Conservation (phyloP, 1,284 basidiomycete genomes). For the Bjerkandera adusta region DNA sequence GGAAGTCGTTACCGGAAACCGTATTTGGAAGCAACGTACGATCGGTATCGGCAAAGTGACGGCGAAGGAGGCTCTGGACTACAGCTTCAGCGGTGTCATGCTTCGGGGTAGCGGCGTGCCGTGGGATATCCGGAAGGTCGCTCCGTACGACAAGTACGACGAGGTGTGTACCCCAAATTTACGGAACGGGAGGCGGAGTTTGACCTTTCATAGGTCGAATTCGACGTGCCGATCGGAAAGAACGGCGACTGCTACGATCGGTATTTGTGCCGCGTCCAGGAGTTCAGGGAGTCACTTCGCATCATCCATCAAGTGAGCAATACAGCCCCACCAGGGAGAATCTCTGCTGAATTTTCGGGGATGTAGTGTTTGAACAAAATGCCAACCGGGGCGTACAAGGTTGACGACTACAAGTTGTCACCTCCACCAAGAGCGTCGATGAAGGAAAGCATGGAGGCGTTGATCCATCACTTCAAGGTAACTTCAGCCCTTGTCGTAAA, state of each 20-base stretch:
- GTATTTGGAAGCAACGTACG: conserved; percentile 97
- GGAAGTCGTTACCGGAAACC: conserved; percentile 96
- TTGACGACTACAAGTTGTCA: conserved; percentile 97
- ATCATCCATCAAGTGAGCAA: conserved; percentile 77
- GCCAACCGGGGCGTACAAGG: conserved; percentile 89
- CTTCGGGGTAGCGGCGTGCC: conserved; percentile 90
- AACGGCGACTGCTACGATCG: conserved; percentile 98
- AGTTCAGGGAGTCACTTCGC: conserved; percentile 92
- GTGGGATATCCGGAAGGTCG: conserved; percentile 93
- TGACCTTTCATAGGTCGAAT: conserved; percentile 71
- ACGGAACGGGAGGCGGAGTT: background rate
- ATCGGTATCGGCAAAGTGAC: conserved; percentile 91
- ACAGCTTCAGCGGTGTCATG: conserved; percentile 97
- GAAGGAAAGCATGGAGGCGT: conserved; percentile 98
- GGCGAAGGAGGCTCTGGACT: conserved; percentile 90
- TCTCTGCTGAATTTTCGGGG: background rate
- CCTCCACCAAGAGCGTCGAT: conserved; percentile 97
- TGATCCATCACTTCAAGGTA: conserved; percentile 98
- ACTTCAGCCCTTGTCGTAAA: conserved; percentile 14
- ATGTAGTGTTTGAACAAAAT: conserved; percentile 94
- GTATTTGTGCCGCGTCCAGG: conserved; percentile 96
- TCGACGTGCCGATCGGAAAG: conserved; percentile 94
- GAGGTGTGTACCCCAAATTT: conserved; percentile 48
- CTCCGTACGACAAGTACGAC: conserved; percentile 97
- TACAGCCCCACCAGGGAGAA: too few species aligned